A percentile compares a stretch with the other conserved stretches of the same genome.
Evolutionary conservation across 2,329 filamentous ascomycete genomes (phyloP).

Genomic region (Boeremia exigua): DNA sequence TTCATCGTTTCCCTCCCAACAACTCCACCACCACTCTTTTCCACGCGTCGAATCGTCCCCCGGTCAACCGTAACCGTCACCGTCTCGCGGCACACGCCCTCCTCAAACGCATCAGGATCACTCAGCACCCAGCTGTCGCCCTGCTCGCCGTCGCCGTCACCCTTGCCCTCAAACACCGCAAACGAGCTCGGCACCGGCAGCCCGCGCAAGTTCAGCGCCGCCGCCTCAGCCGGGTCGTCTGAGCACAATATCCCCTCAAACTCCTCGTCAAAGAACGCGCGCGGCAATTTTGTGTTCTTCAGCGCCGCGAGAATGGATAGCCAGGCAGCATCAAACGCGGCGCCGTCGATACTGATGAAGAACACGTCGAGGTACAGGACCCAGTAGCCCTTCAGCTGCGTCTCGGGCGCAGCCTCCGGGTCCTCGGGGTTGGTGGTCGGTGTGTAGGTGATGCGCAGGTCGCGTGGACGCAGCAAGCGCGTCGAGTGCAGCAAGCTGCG

Average conservation of each 20-base stretch:
- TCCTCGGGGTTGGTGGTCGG: conserved; percentile 52
- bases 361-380: conserved; percentile 93
- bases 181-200: conserved; percentile 80
- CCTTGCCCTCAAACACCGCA: conserved; percentile 66
- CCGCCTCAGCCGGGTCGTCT: conserved; percentile 61
- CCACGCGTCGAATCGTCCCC: conserved; percentile 72
- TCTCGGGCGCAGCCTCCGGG: conserved; percentile 55
- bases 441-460: conserved; percentile 75
- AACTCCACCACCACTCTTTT: conserved; percentile 81
- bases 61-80: conserved; percentile 87
- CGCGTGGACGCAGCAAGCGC: conserved; percentile 67
- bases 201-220: conserved; percentile 65
- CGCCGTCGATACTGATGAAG: conserved; percentile 91
- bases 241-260: conserved; percentile 80
- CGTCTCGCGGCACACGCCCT: conserved; percentile 80
- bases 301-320: conserved; percentile 81
- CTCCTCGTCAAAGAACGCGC: conserved; percentile 83
- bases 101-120: conserved; percentile 90
- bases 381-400: conserved; percentile 85
- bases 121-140: conserved; percentile 72
- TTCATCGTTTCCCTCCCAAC: conserved; percentile 69
- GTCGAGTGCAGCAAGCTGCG: conserved; percentile 77
- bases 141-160: conserved; percentile 53
- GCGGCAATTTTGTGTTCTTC: conserved; percentile 75
- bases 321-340: conserved; percentile 92